Evolutionary conservation across 2,329 filamentous ascomycete genomes (phyloP).

Genomic region (Cladosporium colombiae): DNA sequence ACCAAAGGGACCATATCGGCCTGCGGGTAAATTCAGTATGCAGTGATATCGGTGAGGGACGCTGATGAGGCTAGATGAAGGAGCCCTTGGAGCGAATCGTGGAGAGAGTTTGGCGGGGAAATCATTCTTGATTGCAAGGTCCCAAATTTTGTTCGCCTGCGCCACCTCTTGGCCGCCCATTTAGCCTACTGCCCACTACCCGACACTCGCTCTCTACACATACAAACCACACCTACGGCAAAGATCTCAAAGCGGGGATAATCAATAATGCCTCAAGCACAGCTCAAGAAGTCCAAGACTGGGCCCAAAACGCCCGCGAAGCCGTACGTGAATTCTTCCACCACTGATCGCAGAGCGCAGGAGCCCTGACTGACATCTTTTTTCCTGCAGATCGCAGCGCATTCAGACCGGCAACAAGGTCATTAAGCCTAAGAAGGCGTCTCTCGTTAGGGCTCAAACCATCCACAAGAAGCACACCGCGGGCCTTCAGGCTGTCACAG

Average conservation of each 20-base stretch:
- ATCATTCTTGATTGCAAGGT: background rate
- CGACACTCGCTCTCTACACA: background rate
- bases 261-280: slow-evolving; percentile 33
- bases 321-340: slow-evolving; percentile 22
- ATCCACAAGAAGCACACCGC: slow-evolving; percentile 67
- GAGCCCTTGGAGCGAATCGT: slow-evolving; percentile 10
- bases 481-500: slow-evolving; percentile 65
- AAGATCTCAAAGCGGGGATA: slow-evolving; percentile 10
- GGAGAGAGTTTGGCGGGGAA: slow-evolving; percentile 12
- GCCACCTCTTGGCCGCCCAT: slow-evolving; percentile 19
- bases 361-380: slow-evolving; percentile 3
- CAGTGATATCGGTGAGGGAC: background rate
- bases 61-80: background rate
- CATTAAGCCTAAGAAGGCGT: slow-evolving; percentile 67
- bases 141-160: slow-evolving; percentile 15
- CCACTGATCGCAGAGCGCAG: background rate
- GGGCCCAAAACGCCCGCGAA: slow-evolving; percentile 25
- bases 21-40: slow-evolving; percentile 6
- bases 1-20: background rate
- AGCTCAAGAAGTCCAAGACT: slow-evolving; percentile 35
- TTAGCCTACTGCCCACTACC: slow-evolving; percentile 15
- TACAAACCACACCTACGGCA: background rate
- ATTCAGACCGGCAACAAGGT: slow-evolving; percentile 54
- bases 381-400: slow-evolving; percentile 30
- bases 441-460: slow-evolving; percentile 61